Conservation (phyloP, 202 grass and related monocot species). For the Zoysia matrella region DNA sequence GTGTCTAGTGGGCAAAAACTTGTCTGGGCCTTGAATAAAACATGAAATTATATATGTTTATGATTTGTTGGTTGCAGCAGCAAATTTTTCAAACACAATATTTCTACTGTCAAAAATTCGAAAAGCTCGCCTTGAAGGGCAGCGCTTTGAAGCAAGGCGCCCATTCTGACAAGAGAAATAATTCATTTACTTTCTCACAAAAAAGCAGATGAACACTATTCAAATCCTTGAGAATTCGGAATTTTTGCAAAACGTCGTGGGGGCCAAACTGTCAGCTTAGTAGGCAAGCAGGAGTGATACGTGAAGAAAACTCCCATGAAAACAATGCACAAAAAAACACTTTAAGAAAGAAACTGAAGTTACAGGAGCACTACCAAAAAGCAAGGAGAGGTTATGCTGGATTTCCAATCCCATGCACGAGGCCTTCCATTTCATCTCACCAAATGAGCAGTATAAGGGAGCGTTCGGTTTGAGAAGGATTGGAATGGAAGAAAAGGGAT, state of each 20-base stretch:
- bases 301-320: conserved; percentile 19
- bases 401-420: conserved; percentile 6
- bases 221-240: neutral
- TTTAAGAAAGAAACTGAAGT: conserved; percentile 33
- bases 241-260: neutral
- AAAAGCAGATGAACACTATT: no score
- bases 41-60: no score
- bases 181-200: neutral
- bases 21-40: conserved; percentile 19
- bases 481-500: no score
- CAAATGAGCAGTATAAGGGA: conserved; percentile 21
- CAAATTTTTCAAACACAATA: no score
- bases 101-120: no score
- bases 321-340: neutral
- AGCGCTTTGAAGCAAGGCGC: no score
- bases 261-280: neutral
- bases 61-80: no score
- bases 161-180: neutral
- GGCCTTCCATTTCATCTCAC: conserved; percentile 27
- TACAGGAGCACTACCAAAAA: conserved; percentile 54
- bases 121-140: no score
- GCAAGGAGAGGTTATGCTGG: conserved; percentile 36
- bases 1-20: neutral
- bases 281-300: neutral
- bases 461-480: no score